Evolutionary conservation across 371 early-diverging fungal genomes (phyloP).

Genomic region (Lichtheimia ornata): DNA sequence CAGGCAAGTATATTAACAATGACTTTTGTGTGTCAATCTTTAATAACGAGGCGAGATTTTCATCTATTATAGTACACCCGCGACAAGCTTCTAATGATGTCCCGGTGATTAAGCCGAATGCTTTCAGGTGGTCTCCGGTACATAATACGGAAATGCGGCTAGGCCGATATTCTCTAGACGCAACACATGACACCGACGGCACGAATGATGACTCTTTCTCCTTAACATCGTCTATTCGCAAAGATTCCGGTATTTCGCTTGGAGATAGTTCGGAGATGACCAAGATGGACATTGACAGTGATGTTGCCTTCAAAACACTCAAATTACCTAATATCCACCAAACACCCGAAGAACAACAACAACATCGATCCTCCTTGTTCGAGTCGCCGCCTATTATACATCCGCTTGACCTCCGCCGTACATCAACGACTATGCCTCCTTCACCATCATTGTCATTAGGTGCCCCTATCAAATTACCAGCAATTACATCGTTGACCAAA

Average conservation of each 20-base stretch:
- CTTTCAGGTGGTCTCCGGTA: constrained; percentile 35
- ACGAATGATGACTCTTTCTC: no score
- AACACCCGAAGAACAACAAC: not conserved
- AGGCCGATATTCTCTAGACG: not conserved
- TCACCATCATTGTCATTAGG: constrained; percentile 3
- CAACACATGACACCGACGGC: not conserved
- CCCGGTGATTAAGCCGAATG: constrained; percentile 48
- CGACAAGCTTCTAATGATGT: constrained; percentile 5
- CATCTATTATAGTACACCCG: no score
- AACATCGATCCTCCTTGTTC: constrained; percentile 13
- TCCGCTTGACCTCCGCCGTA: constrained; percentile 25
- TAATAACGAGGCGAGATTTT: no score
- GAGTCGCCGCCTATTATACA: constrained; percentile 24
- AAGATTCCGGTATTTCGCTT: constrained; percentile 40
- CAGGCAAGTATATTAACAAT: not conserved
- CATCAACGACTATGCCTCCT: constrained; percentile 16
- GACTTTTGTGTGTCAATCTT: no score
- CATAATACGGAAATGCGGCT: constrained; percentile 12
- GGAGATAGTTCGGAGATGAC: constrained; percentile 13
- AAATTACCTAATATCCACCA: constrained; percentile 29
- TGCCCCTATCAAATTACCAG: constrained; percentile 20
- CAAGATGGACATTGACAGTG: not conserved
- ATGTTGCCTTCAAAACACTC: constrained; percentile 4
- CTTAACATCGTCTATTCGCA: constrained; percentile 16
- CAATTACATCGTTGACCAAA: constrained; percentile 21